phyloP scores from a whole-genome alignment of 1,284 basidiomycete genomes.

The Ganoderma sp. region DNA sequence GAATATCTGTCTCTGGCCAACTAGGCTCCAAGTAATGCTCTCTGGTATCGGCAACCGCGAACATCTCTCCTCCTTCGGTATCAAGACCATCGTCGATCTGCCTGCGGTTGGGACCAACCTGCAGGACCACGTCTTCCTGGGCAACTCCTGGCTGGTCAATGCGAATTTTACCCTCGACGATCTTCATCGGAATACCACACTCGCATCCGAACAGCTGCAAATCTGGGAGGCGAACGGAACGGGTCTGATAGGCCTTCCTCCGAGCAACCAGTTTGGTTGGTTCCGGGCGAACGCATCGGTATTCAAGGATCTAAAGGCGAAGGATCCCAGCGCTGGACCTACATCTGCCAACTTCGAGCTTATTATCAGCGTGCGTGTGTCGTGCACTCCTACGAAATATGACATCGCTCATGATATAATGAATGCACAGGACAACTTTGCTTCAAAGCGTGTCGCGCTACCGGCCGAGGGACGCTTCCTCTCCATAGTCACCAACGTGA shows the following conservation, averaged over 20 bases:
- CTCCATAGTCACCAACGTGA: conserved; percentile 37
- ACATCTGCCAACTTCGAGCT: conserved; percentile 26
- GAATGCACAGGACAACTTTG: conserved; percentile 19
- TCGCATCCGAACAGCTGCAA: conserved; percentile 18
- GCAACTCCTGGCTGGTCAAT: conserved; percentile 30
- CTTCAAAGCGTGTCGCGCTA: conserved; percentile 15
- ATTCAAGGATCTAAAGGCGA: conserved; percentile 31
- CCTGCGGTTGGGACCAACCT: conserved; percentile 43
- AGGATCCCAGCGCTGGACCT: conserved; percentile 47
- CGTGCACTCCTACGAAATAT: not conserved
- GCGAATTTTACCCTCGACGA: conserved; percentile 28
- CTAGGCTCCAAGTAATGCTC: conserved; percentile 15
- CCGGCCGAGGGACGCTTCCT: conserved; percentile 42
- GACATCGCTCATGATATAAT: not conserved
- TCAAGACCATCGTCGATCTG: conserved; percentile 40
- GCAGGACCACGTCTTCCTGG: conserved; percentile 43
- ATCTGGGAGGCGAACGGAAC: conserved; percentile 27
- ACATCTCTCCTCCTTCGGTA: conserved; percentile 27
- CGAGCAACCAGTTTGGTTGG: conserved; percentile 22
- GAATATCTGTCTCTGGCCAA: not conserved
- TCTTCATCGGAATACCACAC: conserved; percentile 23
- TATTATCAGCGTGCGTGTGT: conserved; percentile 12
- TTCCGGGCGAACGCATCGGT: conserved; percentile 23
- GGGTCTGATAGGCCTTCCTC: conserved; percentile 17
- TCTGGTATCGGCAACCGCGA: conserved; percentile 31